A percentile compares a stretch with the other conserved stretches of the same genome.
Evolutionary conservation across 1,284 basidiomycete genomes (phyloP).

Genomic region (Fomes fomentarius): DNA sequence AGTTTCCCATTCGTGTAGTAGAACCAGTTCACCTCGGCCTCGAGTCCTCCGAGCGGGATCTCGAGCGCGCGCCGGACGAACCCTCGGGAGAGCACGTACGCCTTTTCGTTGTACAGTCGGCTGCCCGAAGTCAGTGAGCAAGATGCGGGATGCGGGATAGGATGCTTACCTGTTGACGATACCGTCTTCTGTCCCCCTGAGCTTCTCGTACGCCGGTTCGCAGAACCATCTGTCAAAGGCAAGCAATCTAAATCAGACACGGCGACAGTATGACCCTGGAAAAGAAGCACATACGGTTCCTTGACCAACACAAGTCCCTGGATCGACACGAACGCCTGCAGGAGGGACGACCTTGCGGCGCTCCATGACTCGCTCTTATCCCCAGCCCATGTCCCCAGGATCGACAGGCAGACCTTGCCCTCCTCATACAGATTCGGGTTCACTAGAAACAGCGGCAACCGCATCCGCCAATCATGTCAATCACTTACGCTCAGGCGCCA

Average conservation of each 20-base stretch:
- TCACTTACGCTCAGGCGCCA: too few species aligned
- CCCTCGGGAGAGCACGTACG: constrained; percentile 86
- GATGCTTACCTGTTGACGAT: constrained; percentile 74
- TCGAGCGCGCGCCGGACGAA: constrained; percentile 89
- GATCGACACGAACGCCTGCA: constrained; percentile 93
- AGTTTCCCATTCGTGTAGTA: constrained; percentile 73
- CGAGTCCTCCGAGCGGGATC: constrained; percentile 71
- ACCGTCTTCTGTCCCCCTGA: constrained; percentile 88
- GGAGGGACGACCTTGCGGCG: constrained; percentile 77
- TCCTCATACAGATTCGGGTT: constrained; percentile 94
- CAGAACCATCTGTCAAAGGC: constrained; percentile 74
- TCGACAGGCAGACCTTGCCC: constrained; percentile 92
- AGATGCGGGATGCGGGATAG: background rate
- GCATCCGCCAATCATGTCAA: background rate
- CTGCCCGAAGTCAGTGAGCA: constrained; percentile 39
- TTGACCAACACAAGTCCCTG: constrained; percentile 92
- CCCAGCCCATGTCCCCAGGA: constrained; percentile 91
- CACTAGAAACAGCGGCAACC: constrained; percentile 45
- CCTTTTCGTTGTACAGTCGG: constrained; percentile 89
- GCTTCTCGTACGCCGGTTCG: constrained; percentile 90
- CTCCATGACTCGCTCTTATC: constrained; percentile 88
- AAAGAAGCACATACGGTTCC: constrained; percentile 71
- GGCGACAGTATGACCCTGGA: background rate
- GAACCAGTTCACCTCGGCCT: constrained; percentile 74
- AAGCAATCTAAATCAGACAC: constrained; percentile 12